Base-by-base conservation (phyloP, 2,329 filamentous ascomycete species). In the Aspergillus jensenii region DNA sequence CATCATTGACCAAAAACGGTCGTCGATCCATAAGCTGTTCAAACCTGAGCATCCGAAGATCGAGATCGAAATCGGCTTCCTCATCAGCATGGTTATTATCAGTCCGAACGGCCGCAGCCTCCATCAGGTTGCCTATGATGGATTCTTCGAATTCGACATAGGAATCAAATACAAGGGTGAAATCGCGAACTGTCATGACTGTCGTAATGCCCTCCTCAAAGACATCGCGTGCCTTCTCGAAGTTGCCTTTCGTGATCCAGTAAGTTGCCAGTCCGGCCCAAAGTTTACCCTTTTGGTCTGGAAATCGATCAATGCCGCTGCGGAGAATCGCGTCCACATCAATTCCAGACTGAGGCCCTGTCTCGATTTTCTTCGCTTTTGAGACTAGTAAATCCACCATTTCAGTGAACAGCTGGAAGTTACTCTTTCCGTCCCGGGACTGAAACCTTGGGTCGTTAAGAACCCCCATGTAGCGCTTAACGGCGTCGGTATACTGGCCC, bases 61-160 rank as follows among this genome's bases (percentile, higher is more conserved):
- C 96, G 31, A 99, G 83, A 68, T 98, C 93, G 60, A 96, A 91
- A 72, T 99, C 95, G 11, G 92, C 90, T 61, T 92, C 87, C 62
- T 93, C 87, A 68, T 98, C 89, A 2, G 88, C 74, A 45, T 86
- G 82, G 11, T 89, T 90, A 68, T 92, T 90, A 52, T 91, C 88
- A n/a, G 91, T 87, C 44, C 93, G 88, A 49, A 79, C 78, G 6
- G 91, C 89, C 1, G 93, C 93, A 54, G 90, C 84, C 67, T 98
- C 93, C 87, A 99, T 96, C 66, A 98, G 81, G 48, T 88, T 88
- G 14, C 90, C 89, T 63, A 98, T 96, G 65, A 98, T 89, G 0
- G 93, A 93, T 77, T 99, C 96, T 74, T 99, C 95, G 61, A 97
- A 97, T 75, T 99, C 95, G 33, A 90, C 88, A 70, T 98, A 99